Base-by-base conservation (phyloP, 2,329 filamentous ascomycete genomes). In the Bipolaris zeicola region DNA sequence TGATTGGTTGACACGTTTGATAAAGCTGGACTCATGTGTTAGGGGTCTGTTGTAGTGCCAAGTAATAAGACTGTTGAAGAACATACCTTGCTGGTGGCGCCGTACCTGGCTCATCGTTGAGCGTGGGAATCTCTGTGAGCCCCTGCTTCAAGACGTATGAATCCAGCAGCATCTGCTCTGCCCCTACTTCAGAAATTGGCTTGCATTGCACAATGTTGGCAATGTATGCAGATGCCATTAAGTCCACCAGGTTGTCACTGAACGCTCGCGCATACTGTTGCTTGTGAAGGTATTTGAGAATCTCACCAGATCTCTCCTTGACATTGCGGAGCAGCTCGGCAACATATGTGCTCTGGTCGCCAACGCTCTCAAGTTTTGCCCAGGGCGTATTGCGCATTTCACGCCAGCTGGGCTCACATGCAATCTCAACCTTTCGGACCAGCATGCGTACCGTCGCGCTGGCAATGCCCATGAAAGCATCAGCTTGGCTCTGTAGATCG, bases 351-450 rank as follows among this genome's bases (percentile, higher is more conserved):
- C 92, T 97, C 72, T 97, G 92, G 74, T 99, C 95, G 42, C 91
- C 91, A 3, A 96, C 95, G 57, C 85, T 90, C 66, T 98, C 95
- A 82, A 99, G 90, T 62, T 90, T 92, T 75, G 89, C 90, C 95
- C 95, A 99, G 46, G 93, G 90, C 0, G 90, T 96, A 72, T 97
- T 96, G 61, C 89, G 89, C 95, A 99, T 99, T 79, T 98, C 95
- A 54, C 93, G 87, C 95, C 94, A 99, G 14, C 89, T 88, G 0
- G 89, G 86, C 63, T 98, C 94, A 66, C 92, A 89, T 50, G 89
- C 89, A 0, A 88, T 75, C 72, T 96, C 93, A 4, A 96, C 90
- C 68, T 88, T 89, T 58, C 90, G 88, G 5, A 98, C 93, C 43
- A 99, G 82, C 0, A 90, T 86, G 47, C 95, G 83, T 5, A 99